A percentile compares a stretch with the other conserved stretches of the same genome.
These are phyloP conservation scores for Aspergillus piperis DNA, from an alignment of 2,329 filamentous ascomycete species.

Conservation along the genomic window DNA sequence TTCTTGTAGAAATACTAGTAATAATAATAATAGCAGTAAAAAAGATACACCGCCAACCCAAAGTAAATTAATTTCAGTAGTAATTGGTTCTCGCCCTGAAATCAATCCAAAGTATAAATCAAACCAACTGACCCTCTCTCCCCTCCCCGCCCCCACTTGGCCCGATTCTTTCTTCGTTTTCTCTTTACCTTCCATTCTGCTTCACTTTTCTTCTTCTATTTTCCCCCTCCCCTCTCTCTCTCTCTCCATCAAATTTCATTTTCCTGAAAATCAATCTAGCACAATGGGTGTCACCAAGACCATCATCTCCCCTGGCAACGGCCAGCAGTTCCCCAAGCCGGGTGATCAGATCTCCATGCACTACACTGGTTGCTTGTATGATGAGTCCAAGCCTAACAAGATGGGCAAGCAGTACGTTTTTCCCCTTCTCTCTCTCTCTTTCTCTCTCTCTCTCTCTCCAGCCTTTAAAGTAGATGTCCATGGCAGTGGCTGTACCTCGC, in stretches of 20 bases:
- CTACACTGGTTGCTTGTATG: conserved; percentile 87
- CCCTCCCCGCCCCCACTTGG: conserved; percentile 1
- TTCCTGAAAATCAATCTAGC: no score
- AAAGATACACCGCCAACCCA: no score
- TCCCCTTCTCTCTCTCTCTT: neutral
- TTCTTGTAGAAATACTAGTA: no score
- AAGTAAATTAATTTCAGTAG: no score
- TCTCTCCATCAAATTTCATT: no score
- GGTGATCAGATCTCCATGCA: conserved; percentile 81
- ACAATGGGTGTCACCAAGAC: conserved; percentile 74
- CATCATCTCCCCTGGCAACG: conserved; percentile 62
- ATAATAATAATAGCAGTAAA: no score
- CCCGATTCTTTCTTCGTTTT: conserved; percentile 5
- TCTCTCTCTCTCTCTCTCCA: neutral
- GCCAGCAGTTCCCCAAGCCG: conserved; percentile 58
- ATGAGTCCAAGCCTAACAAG: conserved; percentile 61
- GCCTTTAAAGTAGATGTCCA: no score
- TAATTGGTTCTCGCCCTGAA: neutral
- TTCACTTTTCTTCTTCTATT: neutral
- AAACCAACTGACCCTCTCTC: no score
- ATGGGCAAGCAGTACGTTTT: conserved; percentile 70
- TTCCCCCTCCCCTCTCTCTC: neutral
- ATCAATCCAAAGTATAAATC: neutral
- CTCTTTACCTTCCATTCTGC: neutral
- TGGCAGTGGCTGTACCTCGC: no score